A percentile compares a stretch with the other conserved stretches of the same genome.
phyloP scores from a whole-genome alignment of 2,329 filamentous ascomycete genomes.

The Colletotrichum phormii region DNA sequence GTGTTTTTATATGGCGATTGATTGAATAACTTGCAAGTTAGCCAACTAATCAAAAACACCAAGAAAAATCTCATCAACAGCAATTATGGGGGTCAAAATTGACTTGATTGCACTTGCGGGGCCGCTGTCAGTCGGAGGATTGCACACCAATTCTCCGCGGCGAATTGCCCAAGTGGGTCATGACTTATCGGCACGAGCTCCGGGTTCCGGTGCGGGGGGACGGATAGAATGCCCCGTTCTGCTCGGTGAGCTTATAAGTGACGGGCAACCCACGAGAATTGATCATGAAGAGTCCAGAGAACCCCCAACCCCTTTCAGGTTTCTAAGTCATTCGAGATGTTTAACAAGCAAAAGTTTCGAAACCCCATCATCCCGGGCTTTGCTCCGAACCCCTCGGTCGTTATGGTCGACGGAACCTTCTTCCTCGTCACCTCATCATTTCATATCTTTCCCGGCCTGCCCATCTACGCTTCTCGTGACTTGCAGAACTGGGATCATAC shows the following conservation, averaged over 20 bases:
- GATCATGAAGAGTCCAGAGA: too few relatives aligned
- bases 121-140: too few relatives aligned
- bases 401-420: conserved; percentile 44
- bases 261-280: not conserved
- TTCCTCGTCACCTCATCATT: conserved; percentile 66
- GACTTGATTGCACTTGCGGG: too few relatives aligned
- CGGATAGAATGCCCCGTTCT: not conserved
- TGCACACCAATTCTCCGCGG: too few relatives aligned
- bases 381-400: conserved; percentile 45
- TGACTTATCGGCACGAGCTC: not conserved
- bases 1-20: too few relatives aligned
- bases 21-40: too few relatives aligned
- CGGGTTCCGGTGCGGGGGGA: not conserved
- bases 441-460: conserved; percentile 68
- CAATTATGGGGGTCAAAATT: too few relatives aligned
- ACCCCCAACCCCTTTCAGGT: too few relatives aligned
- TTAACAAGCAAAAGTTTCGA: conserved; percentile 39
- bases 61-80: too few relatives aligned
- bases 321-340: too few relatives aligned
- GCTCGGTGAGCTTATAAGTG: not conserved
- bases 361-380: conserved; percentile 47
- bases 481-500: conserved; percentile 47
- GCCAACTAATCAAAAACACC: too few relatives aligned
- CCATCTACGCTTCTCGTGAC: conserved; percentile 50
- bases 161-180: not conserved